These are phyloP conservation scores for Bertia moriformis DNA, from an alignment of 2,329 filamentous ascomycete species.

Conservation along the genomic window DNA sequence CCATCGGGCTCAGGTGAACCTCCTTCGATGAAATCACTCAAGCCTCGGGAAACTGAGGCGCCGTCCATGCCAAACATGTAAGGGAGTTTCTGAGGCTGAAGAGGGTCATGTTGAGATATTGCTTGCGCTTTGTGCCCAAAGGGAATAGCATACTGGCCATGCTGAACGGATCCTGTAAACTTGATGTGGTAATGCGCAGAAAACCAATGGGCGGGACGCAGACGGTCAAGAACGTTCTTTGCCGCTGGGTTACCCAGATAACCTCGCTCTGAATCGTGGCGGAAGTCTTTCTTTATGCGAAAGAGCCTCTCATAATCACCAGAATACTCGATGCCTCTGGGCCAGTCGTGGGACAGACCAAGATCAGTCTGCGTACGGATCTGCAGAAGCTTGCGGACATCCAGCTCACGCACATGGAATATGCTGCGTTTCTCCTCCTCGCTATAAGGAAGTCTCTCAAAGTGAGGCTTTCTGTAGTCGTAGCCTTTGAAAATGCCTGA, in stretches of 20 bases:
- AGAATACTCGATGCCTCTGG: conserved; percentile 63
- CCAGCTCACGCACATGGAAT: conserved; percentile 80
- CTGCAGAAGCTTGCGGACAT: conserved; percentile 78
- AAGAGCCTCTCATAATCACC: conserved; percentile 61
- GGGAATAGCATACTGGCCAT: conserved; percentile 16
- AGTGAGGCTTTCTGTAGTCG: conserved; percentile 72
- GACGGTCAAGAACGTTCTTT: conserved; percentile 61
- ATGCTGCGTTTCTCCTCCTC: conserved; percentile 62
- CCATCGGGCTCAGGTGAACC: no score
- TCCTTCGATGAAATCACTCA: conserved; percentile 49
- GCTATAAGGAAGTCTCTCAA: conserved; percentile 75
- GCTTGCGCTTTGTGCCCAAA: conserved; percentile 22
- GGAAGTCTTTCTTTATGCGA: conserved; percentile 59
- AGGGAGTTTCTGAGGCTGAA: conserved; percentile 4
- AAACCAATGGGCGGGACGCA: conserved; percentile 82
- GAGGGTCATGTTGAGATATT: conserved; percentile 2
- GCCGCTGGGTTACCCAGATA: conserved; percentile 70
- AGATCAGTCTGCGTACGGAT: conserved; percentile 79
- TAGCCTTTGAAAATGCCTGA: conserved; percentile 91
- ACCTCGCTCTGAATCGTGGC: conserved; percentile 60
- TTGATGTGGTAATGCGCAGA: conserved; percentile 86
- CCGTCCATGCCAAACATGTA: conserved; percentile 7
- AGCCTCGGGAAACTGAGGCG: conserved; percentile 58
- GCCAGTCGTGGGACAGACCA: conserved; percentile 93
- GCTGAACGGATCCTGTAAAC: conserved; percentile 57